phyloP scores from a whole-genome alignment of 1,284 basidiomycete species.

The Coniferiporia weirii region DNA sequence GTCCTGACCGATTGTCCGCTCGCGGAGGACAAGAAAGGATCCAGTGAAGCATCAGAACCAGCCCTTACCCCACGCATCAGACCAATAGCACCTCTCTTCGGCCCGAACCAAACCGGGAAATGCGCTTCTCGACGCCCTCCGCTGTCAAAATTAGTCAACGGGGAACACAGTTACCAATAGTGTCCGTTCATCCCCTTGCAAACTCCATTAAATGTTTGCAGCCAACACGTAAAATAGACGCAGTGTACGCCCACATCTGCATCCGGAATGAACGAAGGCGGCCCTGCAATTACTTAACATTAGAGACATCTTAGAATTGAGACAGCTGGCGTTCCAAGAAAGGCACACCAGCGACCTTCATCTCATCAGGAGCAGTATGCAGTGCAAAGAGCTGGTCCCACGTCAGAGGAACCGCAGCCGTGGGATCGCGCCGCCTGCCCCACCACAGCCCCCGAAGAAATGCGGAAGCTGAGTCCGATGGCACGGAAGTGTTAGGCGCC shows the following conservation, averaged over 20 bases:
- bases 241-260: background rate
- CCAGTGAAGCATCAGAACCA: background rate
- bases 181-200: background rate
- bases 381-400: background rate
- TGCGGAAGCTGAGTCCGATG: background rate
- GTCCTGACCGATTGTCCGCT: constrained; percentile 6
- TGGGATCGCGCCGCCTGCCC: background rate
- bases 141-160: background rate
- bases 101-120: background rate
- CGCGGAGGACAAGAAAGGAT: background rate
- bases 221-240: background rate
- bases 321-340: background rate
- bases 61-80: background rate
- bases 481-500: background rate
- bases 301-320: background rate
- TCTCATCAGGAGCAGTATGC: background rate
- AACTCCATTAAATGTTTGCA: background rate
- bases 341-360: background rate
- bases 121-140: background rate
- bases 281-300: background rate
- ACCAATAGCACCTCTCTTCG: background rate
- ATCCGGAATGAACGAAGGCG: background rate
- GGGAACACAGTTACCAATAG: background rate
- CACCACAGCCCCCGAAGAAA: background rate
- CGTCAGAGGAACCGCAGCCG: background rate